phyloP scores from a whole-genome alignment of 257 asterid genomes.

The Petrea volubilis region DNA sequence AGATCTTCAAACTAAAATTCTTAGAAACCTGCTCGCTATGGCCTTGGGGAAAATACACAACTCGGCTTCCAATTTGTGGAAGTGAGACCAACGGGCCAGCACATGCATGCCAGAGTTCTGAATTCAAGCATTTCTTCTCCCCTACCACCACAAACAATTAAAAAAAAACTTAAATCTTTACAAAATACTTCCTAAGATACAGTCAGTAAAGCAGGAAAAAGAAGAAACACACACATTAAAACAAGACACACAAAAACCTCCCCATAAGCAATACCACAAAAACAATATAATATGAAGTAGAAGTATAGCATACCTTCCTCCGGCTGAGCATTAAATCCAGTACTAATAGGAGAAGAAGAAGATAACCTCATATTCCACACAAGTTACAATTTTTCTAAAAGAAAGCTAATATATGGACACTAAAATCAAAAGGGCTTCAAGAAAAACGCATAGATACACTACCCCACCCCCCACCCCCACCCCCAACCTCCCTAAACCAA shows the following conservation, averaged over 20 bases:
- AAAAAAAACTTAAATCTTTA: background rate
- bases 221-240: too few relatives aligned
- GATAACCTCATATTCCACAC: constrained; percentile 74
- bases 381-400: constrained; percentile 25
- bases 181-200: background rate
- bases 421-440: constrained; percentile 30
- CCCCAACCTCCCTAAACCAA: constrained; percentile 42
- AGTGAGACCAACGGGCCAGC: constrained; percentile 96
- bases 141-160: constrained; percentile 38
- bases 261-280: background rate
- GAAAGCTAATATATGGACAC: constrained; percentile 23
- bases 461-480: constrained; percentile 37
- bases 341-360: constrained; percentile 42
- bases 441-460: constrained; percentile 14
- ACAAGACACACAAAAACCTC: too few relatives aligned
- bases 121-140: constrained; percentile 90
- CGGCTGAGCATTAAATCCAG: constrained; percentile 62
- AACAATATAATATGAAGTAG: background rate
- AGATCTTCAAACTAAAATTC: background rate
- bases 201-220: background rate
- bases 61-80: constrained; percentile 85
- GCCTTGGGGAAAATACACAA: constrained; percentile 91
- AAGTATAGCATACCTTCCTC: constrained; percentile 60
- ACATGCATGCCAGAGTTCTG: constrained; percentile 98
- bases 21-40: constrained; percentile 82